phyloP scores from a whole-genome alignment of 805 yeast genomes.

The Lipomyces starkeyi region DNA sequence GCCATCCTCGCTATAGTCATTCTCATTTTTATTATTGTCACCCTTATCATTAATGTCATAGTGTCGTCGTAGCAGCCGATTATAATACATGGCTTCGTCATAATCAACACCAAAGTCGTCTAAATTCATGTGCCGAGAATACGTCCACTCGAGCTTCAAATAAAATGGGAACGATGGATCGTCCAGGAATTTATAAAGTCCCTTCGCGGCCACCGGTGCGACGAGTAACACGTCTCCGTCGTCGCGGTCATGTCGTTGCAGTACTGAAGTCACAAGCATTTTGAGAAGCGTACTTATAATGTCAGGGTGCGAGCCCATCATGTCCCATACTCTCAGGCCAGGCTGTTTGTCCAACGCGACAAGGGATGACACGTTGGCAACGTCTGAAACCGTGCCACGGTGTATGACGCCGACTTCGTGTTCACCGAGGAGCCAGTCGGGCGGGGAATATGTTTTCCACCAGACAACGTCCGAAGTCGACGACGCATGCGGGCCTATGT shows the following conservation, averaged over 20 bases:
- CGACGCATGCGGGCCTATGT: slow-evolving; percentile 40
- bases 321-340: slow-evolving; percentile 49
- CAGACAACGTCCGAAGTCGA: slow-evolving; percentile 57
- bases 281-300: slow-evolving; percentile 42
- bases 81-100: slow-evolving; percentile 18
- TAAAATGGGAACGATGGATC: slow-evolving; percentile 10
- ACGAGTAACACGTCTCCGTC: slow-evolving; percentile 42
- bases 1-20: not conserved
- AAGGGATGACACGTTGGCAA: slow-evolving; percentile 24
- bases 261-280: slow-evolving; percentile 24
- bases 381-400: slow-evolving; percentile 34
- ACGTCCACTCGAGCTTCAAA: slow-evolving; percentile 24
- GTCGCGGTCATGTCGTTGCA: not conserved
- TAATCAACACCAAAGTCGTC: slow-evolving; percentile 34
- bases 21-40: not conserved
- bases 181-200: slow-evolving; percentile 19
- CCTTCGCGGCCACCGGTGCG: slow-evolving; percentile 40
- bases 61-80: not conserved
- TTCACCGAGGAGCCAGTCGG: slow-evolving; percentile 74
- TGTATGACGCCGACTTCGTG: slow-evolving; percentile 40
- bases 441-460: slow-evolving; percentile 97
- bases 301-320: slow-evolving; percentile 54
- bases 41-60: not conserved
- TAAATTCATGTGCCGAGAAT: slow-evolving; percentile 32
- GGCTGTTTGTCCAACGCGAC: slow-evolving; percentile 14